Conservation (phyloP, 495 filamentous ascomycete species). For the Podospora pseudopauciseta region DNA sequence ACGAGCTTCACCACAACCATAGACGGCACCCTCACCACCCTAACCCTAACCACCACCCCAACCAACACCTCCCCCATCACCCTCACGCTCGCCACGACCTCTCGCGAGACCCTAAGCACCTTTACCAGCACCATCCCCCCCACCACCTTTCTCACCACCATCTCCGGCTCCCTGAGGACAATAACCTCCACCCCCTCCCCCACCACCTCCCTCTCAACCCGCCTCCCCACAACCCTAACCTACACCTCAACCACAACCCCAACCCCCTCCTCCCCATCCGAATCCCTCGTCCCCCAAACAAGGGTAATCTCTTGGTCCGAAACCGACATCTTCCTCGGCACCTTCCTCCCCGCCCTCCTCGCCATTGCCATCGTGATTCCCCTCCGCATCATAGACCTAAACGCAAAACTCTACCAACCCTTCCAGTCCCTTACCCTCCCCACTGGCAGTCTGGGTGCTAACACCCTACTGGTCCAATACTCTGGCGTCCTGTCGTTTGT, state of each 20-base stretch:
- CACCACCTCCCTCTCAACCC: constrained; percentile 24
- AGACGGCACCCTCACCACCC: constrained; percentile 27
- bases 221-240: constrained; percentile 20
- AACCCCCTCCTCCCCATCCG: constrained; percentile 6
- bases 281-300: constrained; percentile 5
- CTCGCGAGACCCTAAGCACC: constrained; percentile 26
- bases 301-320: constrained; percentile 25
- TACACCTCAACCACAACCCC: constrained; percentile 23
- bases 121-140: constrained; percentile 26
- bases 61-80: constrained; percentile 28
- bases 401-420: constrained; percentile 40
- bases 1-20: constrained; percentile 30
- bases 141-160: constrained; percentile 29
- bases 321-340: constrained; percentile 35
- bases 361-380: constrained; percentile 32
- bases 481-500: constrained; percentile 26
- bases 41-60: constrained; percentile 28
- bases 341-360: constrained; percentile 34
- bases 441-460: constrained; percentile 18
- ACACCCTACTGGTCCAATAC: constrained; percentile 32
- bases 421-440: constrained; percentile 30
- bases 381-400: constrained; percentile 36
- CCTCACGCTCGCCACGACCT: constrained; percentile 28
- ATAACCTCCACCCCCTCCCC: constrained; percentile 30
- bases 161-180: constrained; percentile 29